Conservation (phyloP, 1,284 basidiomycete species). For the Boletus smithii region DNA sequence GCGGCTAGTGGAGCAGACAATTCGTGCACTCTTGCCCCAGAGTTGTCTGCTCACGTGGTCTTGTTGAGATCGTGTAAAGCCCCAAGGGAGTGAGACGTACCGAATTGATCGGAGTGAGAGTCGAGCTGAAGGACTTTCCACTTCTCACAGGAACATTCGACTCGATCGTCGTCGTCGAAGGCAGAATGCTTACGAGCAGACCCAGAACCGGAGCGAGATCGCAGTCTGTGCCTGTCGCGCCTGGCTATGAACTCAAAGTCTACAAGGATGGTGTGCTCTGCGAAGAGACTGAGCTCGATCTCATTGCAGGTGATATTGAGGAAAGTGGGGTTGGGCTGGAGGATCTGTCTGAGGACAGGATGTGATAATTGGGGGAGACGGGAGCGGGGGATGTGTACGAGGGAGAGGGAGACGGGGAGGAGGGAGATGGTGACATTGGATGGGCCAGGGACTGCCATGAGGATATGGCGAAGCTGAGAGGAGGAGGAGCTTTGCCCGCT, state of each 20-base stretch:
- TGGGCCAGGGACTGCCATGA: slow-evolving; percentile 26
- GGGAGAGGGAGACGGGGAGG: slow-evolving; percentile 64
- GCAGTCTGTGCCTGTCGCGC: slow-evolving; percentile 49
- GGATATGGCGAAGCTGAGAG: slow-evolving; percentile 1
- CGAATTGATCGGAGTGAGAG: slow-evolving; percentile 63
- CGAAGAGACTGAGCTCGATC: slow-evolving; percentile 70
- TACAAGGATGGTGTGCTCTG: slow-evolving; percentile 52
- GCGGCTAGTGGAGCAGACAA: slow-evolving; percentile 75
- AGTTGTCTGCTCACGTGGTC: slow-evolving; percentile 46
- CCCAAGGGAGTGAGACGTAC: slow-evolving; percentile 37
- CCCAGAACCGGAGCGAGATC: slow-evolving; percentile 39
- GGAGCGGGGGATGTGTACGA: slow-evolving; percentile 67
- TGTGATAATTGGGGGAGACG: slow-evolving; percentile 58
- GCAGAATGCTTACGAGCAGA: slow-evolving; percentile 31
- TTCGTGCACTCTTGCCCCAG: slow-evolving; percentile 72
- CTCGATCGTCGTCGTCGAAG: slow-evolving; percentile 39
- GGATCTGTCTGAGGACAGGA: slow-evolving; percentile 63
- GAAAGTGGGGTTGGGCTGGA: slow-evolving; percentile 61
- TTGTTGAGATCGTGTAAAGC: slow-evolving; percentile 5
- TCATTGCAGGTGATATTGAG: slow-evolving; percentile 74
- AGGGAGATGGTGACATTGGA: slow-evolving; percentile 60
- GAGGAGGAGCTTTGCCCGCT: neutral
- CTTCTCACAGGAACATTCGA: slow-evolving; percentile 65
- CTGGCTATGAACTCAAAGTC: slow-evolving; percentile 63
- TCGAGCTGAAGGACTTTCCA: slow-evolving; percentile 78